These are phyloP conservation scores for Shiraia sp. DNA, from an alignment of 2,329 filamentous ascomycete species.

Conservation along the genomic window DNA sequence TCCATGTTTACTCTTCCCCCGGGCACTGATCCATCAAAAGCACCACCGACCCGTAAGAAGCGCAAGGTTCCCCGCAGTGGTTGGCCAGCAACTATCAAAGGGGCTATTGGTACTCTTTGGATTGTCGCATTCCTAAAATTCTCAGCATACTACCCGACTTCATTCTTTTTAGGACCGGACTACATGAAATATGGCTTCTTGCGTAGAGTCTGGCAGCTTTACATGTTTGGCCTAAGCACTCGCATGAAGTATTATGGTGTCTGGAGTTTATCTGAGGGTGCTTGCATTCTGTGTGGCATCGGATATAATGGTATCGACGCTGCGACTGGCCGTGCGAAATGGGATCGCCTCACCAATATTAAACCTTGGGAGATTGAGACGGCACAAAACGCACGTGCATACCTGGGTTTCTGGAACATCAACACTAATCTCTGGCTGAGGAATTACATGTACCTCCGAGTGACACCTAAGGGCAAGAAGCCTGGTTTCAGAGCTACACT, in stretches of 20 bases:
- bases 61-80: constrained; percentile 90
- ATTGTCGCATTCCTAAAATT: constrained; percentile 77
- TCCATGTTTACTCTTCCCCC: constrained; percentile 89
- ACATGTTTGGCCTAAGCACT: constrained; percentile 80
- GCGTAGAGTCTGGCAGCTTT: constrained; percentile 74
- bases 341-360: constrained; percentile 90
- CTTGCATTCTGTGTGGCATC: constrained; percentile 90
- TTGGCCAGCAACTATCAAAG: constrained; percentile 80
- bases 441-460: constrained; percentile 93
- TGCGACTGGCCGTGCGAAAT: constrained; percentile 80
- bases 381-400: constrained; percentile 91
- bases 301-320: constrained; percentile 93
- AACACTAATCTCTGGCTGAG: constrained; percentile 97
- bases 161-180: constrained; percentile 65
- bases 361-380: constrained; percentile 82
- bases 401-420: constrained; percentile 94
- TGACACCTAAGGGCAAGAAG: constrained; percentile 94
- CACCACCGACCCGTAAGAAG: constrained; percentile 83
- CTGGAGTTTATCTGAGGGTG: constrained; percentile 89
- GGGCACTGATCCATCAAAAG: constrained; percentile 80
- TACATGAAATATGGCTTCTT: constrained; percentile 71
- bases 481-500: constrained; percentile 93
- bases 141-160: constrained; percentile 66
- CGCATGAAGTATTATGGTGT: constrained; percentile 96
- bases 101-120: constrained; percentile 73